Base-by-base conservation (phyloP, 129 eudicot species). In the Logfia minima region DNA sequence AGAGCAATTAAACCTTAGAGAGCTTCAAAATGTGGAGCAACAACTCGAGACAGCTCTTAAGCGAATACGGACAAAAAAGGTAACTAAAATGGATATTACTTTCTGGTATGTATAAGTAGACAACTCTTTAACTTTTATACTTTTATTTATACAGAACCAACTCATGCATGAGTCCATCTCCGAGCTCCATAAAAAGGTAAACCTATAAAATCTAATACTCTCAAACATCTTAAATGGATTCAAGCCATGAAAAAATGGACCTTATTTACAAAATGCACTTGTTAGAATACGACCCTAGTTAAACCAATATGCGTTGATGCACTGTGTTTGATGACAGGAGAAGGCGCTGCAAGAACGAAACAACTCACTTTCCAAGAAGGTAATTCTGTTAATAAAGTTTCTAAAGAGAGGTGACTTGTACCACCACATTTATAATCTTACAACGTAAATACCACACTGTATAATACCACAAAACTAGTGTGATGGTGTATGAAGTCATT, bases 121-220 rank as follows among this genome's bases (percentile, higher is more conserved):
- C 24, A 26, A 70, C 8, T 81, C 18, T 28, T 62, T 66, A 31
- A 43, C 39, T 29, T 9, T 22, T 61, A 1, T 58, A 31, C 67
- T 48, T 32, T 6, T 10, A 52, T 77, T 70, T 28, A 70, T 77
- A 85, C 91, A 93, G 98, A 90, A 90, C 83, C 98, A 93, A 75
- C 67, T 87, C 5, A 90, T 93, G 96, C 85, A 86, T 8, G 96
- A 93, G 77, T 86, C 98, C 32, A 86, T 93, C 70, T 85, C 91
- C 26, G 87, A 90, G 81, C 92, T 93, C 43, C 98, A 93, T 77
- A 93, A 93, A 71, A 88, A 88, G 93, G 98, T 92, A 82, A 2
- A 2, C 21, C 35, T 32, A 41, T 28, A 11, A 32, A 22, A 41
- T 39, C 17, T 75, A 6, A 18, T 29, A 3, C 21, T 32, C 14